Evolutionary conservation across 208 protist genomes (phyloP).

Genomic region (Leishmania aethiopica): DNA sequence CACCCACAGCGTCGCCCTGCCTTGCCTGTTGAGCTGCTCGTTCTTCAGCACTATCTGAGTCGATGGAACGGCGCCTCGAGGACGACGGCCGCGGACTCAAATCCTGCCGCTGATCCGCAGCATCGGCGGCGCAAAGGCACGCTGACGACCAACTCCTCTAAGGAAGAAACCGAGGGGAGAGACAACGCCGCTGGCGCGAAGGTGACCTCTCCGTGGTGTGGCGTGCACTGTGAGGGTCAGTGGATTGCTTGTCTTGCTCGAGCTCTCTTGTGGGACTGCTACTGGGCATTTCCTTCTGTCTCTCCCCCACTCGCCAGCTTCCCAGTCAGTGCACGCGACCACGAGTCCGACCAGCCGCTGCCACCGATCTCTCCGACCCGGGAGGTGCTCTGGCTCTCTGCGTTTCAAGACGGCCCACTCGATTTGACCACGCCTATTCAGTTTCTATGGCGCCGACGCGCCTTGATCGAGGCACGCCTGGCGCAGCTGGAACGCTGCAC

Average conservation of each 20-base stretch:
- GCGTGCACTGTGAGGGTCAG: constrained; percentile 75
- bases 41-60: constrained; percentile 42
- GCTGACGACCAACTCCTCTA: neutral
- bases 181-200: neutral
- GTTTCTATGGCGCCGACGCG: constrained; percentile 48
- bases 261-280: constrained; percentile 66
- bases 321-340: neutral
- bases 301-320: neutral
- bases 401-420: constrained; percentile 68
- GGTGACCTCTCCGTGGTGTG: constrained; percentile 40
- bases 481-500: constrained; percentile 57
- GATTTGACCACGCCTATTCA: constrained; percentile 39
- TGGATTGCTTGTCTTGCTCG: constrained; percentile 71
- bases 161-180: neutral
- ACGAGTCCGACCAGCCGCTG: neutral
- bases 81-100: neutral
- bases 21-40: constrained; percentile 48
- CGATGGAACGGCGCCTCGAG: constrained; percentile 19
- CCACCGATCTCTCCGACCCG: neutral
- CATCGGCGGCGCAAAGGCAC: neutral
- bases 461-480: constrained; percentile 47
- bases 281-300: constrained; percentile 27
- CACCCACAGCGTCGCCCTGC: constrained; percentile 16
- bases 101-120: neutral
- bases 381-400: constrained; percentile 61